These are phyloP conservation scores for Camellia granthamiana DNA, from an alignment of 148 eudicot species.

Conservation along the genomic window DNA sequence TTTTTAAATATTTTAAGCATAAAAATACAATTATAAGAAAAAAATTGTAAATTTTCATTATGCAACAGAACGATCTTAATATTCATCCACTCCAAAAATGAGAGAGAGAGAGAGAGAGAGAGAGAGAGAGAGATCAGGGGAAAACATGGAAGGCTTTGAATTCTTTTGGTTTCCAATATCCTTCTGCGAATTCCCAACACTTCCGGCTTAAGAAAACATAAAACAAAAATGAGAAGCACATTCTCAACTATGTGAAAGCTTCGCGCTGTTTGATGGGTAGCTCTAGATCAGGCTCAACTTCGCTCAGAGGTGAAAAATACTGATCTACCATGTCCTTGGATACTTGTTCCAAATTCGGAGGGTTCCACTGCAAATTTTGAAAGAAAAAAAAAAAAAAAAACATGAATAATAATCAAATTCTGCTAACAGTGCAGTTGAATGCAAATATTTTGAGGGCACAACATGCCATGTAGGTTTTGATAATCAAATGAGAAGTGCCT, in stretches of 20 bases:
- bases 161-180: neutral
- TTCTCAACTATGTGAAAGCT: slow-evolving; percentile 51
- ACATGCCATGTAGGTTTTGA: neutral
- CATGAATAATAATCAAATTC: neutral
- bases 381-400: no score
- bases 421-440: neutral
- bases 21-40: no score
- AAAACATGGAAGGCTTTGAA: neutral
- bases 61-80: neutral
- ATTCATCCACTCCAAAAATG: neutral
- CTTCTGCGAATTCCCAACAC: neutral
- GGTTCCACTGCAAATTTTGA: slow-evolving; percentile 72
- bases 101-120: neutral
- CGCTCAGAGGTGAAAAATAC: slow-evolving; percentile 57
- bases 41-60: neutral
- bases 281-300: slow-evolving; percentile 64
- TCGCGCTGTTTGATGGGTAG: slow-evolving; percentile 64
- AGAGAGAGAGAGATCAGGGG: neutral
- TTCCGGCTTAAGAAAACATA: neutral
- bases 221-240: neutral
- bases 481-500: neutral
- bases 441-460: neutral
- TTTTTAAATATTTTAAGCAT: no score
- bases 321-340: slow-evolving; percentile 82
- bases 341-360: slow-evolving; percentile 72